Evolutionary conservation across 164 flowering plant genomes (phyloP).

Genomic region (Houttuynia cordata): DNA sequence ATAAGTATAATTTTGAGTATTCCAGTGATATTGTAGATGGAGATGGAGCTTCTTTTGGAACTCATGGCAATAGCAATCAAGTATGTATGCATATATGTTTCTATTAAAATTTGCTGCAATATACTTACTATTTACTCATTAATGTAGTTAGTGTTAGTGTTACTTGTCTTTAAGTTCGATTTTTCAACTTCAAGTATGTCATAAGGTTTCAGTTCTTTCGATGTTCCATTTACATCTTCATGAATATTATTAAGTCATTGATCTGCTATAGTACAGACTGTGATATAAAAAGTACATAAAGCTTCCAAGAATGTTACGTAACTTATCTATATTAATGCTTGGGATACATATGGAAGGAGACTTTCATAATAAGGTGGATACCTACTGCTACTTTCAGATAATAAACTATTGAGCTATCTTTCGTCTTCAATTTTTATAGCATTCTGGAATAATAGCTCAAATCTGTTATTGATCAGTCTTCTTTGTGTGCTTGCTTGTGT

Average conservation of each 20-base stretch:
- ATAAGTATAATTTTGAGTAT: slow-evolving; percentile 4
- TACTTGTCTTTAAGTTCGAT: too few relatives aligned
- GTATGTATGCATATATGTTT: slow-evolving; percentile 26
- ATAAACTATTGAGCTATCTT: background rate
- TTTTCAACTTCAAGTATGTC: too few relatives aligned
- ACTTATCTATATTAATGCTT: too few relatives aligned
- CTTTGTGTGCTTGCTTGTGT: background rate
- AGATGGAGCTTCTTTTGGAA: slow-evolving; percentile 20
- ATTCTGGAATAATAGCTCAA: background rate
- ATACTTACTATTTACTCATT: too few relatives aligned
- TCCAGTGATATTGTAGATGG: slow-evolving; percentile 30
- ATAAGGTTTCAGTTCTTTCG: too few relatives aligned
- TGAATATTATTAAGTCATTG: too few relatives aligned
- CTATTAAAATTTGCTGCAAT: background rate
- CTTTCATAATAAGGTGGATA: background rate
- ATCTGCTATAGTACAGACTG: too few relatives aligned
- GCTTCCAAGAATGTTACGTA: too few relatives aligned
- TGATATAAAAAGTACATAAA: too few relatives aligned
- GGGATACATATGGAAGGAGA: too few relatives aligned
- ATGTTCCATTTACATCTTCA: too few relatives aligned
- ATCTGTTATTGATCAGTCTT: background rate
- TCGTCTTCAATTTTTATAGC: background rate
- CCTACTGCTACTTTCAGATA: background rate
- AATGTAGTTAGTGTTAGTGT: too few relatives aligned
- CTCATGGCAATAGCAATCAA: slow-evolving; percentile 26